Evolutionary conservation across 2,329 filamentous ascomycete genomes (phyloP).

Genomic region (Pyrenochaeta sp.): DNA sequence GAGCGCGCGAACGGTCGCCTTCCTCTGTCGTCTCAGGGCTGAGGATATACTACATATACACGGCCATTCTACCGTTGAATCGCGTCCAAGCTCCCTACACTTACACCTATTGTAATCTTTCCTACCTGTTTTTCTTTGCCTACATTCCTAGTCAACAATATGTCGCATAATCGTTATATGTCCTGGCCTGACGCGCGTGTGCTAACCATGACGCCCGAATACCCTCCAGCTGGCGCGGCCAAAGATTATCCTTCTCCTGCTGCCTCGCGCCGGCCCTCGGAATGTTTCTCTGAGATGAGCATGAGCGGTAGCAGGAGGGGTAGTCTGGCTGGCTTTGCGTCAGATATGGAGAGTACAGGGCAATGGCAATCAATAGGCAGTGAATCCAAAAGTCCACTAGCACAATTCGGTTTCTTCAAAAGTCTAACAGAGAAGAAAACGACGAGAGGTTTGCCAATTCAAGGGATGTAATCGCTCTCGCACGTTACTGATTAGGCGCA

Average conservation of each 20-base stretch:
- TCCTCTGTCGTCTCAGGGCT: constrained; percentile 13
- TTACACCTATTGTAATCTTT: constrained; percentile 41
- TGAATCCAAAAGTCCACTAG: constrained; percentile 47
- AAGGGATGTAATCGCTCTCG: neutral
- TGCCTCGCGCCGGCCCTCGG: constrained; percentile 40
- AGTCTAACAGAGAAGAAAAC: constrained; percentile 74
- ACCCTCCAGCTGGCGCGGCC: constrained; percentile 44
- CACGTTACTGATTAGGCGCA: constrained; percentile 39
- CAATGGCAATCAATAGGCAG: constrained; percentile 50
- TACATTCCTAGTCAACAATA: constrained; percentile 21
- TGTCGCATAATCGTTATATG: constrained; percentile 47
- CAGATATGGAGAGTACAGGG: constrained; percentile 48
- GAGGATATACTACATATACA: constrained; percentile 44
- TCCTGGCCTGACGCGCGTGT: constrained; percentile 44
- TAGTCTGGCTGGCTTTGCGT: constrained; percentile 46
- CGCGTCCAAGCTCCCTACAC: constrained; percentile 36
- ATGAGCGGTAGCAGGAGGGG: constrained; percentile 40
- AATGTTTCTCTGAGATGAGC: constrained; percentile 42
- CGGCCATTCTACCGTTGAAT: constrained; percentile 31
- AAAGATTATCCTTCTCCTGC: constrained; percentile 47
- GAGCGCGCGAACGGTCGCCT: constrained; percentile 14
- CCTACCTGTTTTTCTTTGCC: constrained; percentile 20
- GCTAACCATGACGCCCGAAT: constrained; percentile 48
- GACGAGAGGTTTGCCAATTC: constrained; percentile 69
- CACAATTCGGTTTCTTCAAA: constrained; percentile 66